Evolutionary conservation across 495 filamentous ascomycete species (phyloP).

Genomic region (Polyplosphaeria fusca): DNA sequence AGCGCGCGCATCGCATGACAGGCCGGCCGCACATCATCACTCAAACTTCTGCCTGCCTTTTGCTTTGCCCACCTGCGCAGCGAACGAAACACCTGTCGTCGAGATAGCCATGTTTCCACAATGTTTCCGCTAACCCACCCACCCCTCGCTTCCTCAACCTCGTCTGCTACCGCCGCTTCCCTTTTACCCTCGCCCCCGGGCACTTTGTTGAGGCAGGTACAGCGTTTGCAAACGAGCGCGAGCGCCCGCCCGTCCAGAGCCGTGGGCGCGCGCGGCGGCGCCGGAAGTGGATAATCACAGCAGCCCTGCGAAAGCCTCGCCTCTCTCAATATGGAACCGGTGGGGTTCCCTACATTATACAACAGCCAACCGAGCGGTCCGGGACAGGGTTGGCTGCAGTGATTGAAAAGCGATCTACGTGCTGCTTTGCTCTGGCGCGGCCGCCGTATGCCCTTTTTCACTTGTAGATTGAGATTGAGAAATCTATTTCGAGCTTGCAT

Average conservation of each 20-base stretch:
- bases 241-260: background rate
- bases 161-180: conserved; percentile 6
- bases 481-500: background rate
- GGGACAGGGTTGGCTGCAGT: conserved; percentile 6
- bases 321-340: conserved; percentile 8
- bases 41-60: background rate
- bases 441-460: no score
- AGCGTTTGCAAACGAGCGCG: background rate
- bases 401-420: conserved; percentile 9
- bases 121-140: conserved; percentile 20
- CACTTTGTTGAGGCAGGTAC: conserved; percentile 8
- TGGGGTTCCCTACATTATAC: background rate
- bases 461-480: no score
- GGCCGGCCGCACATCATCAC: background rate
- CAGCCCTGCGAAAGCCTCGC: background rate
- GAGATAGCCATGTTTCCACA: conserved; percentile 17
- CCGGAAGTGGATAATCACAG: conserved; percentile 22
- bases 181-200: conserved; percentile 14
- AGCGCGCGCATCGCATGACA: conserved; percentile 8
- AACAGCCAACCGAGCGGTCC: conserved; percentile 15
- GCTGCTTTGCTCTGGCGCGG: no score
- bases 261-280: conserved; percentile 1
- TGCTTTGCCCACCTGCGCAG: no score
- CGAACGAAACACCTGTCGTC: conserved; percentile 10
- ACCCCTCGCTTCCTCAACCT: conserved; percentile 18